phyloP scores from a whole-genome alignment of 306 rosid species.

The Boehmeria nivea region DNA sequence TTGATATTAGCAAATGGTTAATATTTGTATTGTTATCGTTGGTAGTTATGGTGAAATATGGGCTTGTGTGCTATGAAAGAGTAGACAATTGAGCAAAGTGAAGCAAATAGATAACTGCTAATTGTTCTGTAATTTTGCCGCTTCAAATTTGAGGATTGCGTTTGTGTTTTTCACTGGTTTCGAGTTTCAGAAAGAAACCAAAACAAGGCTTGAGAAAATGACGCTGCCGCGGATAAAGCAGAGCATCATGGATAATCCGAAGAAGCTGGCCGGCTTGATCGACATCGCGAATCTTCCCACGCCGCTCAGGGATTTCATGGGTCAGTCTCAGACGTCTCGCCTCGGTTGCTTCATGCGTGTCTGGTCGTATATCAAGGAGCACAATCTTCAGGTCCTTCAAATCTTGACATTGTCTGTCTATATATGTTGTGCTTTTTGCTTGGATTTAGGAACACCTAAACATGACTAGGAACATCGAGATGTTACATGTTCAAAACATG shows the following conservation, averaged over 20 bases:
- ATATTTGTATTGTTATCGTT: too few species aligned
- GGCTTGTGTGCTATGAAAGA: too few species aligned
- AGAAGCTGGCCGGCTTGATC: slow-evolving; percentile 82
- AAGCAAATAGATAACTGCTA: too few species aligned
- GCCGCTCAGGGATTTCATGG: slow-evolving; percentile 65
- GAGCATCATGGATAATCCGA: slow-evolving; percentile 66
- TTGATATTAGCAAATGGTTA: too few species aligned
- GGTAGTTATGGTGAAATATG: too few species aligned
- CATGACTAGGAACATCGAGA: too few species aligned
- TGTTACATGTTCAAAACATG: too few species aligned
- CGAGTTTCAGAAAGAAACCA: background rate
- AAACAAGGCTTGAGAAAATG: slow-evolving; percentile 38
- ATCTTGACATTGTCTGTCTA: background rate
- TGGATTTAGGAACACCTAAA: too few species aligned
- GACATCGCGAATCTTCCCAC: slow-evolving; percentile 86
- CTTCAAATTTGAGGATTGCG: too few species aligned
- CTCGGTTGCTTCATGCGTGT: slow-evolving; percentile 64
- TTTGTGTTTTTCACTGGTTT: background rate
- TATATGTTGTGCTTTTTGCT: background rate
- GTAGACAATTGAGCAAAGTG: too few species aligned
- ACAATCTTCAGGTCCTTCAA: slow-evolving; percentile 68
- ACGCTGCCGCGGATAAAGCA: slow-evolving; percentile 56
- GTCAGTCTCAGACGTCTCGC: slow-evolving; percentile 82
- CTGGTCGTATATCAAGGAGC: slow-evolving; percentile 88
- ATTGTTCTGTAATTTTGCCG: background rate